Percentiles rank a stretch among this genome's conserved stretches.
Evolutionary conservation across 2,329 filamentous ascomycete species (phyloP).

Genomic region (Botrytis fragariae): DNA sequence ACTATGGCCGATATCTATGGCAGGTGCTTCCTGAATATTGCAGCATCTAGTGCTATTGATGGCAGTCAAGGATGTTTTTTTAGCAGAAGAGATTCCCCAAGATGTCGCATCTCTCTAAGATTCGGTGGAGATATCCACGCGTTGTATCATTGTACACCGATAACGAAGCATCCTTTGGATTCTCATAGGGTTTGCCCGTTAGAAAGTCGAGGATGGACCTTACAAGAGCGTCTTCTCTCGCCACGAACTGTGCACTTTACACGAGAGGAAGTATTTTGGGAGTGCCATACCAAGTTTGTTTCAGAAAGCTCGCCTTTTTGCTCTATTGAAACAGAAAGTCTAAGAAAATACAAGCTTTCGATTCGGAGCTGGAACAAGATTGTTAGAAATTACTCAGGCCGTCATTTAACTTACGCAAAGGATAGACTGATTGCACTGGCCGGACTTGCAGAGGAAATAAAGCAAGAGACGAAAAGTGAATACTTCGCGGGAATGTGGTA

Average conservation of each 20-base stretch:
- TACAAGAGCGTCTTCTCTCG: not conserved
- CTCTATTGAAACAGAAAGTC: not conserved
- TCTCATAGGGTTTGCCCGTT: not conserved
- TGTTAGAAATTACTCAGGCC: not conserved
- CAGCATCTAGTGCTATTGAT: not conserved
- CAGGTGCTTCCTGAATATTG: not conserved
- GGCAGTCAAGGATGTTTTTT: not conserved
- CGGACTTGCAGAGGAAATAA: not conserved
- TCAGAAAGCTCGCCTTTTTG: not conserved
- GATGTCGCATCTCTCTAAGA: not conserved
- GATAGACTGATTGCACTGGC: not conserved
- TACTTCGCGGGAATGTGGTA: not conserved
- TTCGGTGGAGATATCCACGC: fast-evolving
- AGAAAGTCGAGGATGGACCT: not conserved
- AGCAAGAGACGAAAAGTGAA: not conserved
- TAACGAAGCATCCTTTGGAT: fast-evolving
- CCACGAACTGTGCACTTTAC: not conserved
- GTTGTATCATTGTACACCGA: not conserved
- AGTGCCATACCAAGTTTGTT: not conserved
- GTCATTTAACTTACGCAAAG: not conserved
- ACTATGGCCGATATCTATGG: not conserved
- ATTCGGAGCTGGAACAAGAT: not conserved
- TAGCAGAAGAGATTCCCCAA: not conserved
- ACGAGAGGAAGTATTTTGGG: not conserved
- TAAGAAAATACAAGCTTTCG: not conserved